Conservation (phyloP, 768 basidiomycete species). For the Gloeopeniophorella convolvens region DNA sequence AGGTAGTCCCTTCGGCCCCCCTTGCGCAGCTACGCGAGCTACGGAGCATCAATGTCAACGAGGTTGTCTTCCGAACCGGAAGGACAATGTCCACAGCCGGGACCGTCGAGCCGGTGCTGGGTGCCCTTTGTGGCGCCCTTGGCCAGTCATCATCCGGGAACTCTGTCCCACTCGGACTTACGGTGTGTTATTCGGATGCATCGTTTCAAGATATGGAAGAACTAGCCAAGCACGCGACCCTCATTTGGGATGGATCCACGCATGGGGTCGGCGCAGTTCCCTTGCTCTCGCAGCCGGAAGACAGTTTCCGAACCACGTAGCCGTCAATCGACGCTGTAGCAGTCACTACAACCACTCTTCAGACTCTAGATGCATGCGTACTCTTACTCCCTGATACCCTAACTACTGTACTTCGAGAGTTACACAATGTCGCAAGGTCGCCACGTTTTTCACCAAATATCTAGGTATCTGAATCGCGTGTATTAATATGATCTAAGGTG, state of each 20-base stretch:
- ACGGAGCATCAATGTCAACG: slow-evolving; percentile 13
- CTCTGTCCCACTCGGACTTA: slow-evolving; percentile 6
- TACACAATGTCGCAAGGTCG: too few species aligned
- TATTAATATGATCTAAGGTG: too few species aligned
- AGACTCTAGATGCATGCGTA: too few species aligned
- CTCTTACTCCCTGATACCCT: too few species aligned
- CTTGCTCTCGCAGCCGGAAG: slow-evolving; percentile 3
- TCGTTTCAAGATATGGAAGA: slow-evolving; percentile 18
- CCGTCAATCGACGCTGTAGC: too few species aligned
- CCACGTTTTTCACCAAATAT: too few species aligned
- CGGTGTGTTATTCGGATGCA: slow-evolving; percentile 20
- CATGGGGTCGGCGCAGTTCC: slow-evolving; percentile 13
- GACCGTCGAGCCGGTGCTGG: background rate
- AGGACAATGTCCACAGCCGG: background rate
- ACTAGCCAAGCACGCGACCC: slow-evolving; percentile 5
- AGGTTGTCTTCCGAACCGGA: slow-evolving; percentile 13
- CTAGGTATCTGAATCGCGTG: too few species aligned
- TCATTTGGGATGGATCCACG: slow-evolving; percentile 20
- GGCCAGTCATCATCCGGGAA: slow-evolving; percentile 1
- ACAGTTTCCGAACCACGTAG: too few species aligned
- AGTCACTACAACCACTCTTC: too few species aligned
- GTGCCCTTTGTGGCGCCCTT: slow-evolving; percentile 12
- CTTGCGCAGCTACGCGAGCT: slow-evolving; percentile 7
- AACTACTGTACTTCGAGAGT: too few species aligned
- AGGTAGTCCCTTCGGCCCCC: background rate